Percentiles rank a stretch among this genome's conserved stretches.
Evolutionary conservation across 768 basidiomycete genomes (phyloP).

Genomic region (Nevesoporus exiguus): DNA sequence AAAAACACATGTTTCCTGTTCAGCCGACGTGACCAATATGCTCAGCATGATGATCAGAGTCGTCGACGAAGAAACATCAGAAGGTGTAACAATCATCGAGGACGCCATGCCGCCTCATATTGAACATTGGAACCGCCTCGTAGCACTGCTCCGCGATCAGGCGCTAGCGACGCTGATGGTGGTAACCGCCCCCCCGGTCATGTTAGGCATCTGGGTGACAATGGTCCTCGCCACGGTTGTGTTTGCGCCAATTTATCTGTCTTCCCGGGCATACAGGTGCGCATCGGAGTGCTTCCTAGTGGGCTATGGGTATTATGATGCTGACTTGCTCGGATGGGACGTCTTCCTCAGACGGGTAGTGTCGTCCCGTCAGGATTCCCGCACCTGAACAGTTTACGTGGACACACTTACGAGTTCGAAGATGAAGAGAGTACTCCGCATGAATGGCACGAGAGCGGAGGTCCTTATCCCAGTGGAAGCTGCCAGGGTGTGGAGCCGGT

Average conservation of each 20-base stretch:
- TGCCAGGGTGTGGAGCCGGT: not conserved
- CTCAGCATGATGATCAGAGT: slow-evolving; percentile 1
- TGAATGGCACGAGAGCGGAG: not conserved
- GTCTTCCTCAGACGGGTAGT: not conserved
- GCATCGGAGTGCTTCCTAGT: not conserved
- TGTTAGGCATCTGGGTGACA: slow-evolving; percentile 20
- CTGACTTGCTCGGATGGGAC: not conserved
- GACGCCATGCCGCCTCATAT: slow-evolving; percentile 8
- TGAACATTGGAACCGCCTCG: slow-evolving; percentile 11
- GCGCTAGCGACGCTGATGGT: not conserved
- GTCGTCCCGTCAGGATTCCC: not conserved
- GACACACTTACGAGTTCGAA: no score
- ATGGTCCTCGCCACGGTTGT: slow-evolving; percentile 10
- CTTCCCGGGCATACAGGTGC: slow-evolving; percentile 4
- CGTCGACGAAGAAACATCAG: slow-evolving; percentile 4
- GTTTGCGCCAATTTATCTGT: slow-evolving; percentile 8
- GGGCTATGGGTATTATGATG: not conserved
- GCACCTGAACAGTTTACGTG: slow-evolving; percentile 1
- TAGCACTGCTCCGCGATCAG: not conserved
- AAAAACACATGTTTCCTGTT: not conserved
- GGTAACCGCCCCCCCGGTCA: not conserved
- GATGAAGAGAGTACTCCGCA: not conserved
- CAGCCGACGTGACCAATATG: not conserved
- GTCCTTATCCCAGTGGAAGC: not conserved
- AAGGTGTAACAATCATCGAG: slow-evolving; percentile 7